phyloP scores from a whole-genome alignment of 2,329 filamentous ascomycete species.

The Diaporthe sp. region DNA sequence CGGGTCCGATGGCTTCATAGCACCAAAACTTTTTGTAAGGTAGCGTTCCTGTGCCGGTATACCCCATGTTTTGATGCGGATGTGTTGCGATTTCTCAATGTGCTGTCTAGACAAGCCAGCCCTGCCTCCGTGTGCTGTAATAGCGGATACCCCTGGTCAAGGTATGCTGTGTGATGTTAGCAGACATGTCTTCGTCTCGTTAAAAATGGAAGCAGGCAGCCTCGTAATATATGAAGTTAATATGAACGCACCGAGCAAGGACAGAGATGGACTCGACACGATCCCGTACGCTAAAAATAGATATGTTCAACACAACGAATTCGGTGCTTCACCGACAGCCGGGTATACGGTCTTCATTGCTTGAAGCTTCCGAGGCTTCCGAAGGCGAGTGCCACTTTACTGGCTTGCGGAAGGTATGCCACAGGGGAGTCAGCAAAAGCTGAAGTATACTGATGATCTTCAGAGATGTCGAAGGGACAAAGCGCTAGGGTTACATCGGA shows the following conservation, averaged over 20 bases:
- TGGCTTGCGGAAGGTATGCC: not conserved
- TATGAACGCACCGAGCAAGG: too few species aligned
- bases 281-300: not conserved
- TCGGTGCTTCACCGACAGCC: not conserved
- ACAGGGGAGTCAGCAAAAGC: not conserved
- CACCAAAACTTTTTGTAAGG: not conserved
- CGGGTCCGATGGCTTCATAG: not conserved
- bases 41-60: not conserved
- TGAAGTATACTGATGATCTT: not conserved
- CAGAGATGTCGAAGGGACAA: not conserved
- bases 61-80: not conserved
- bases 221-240: not conserved
- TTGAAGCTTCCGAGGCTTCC: constrained; percentile 5
- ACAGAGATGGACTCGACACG: not conserved
- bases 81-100: not conserved
- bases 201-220: not conserved
- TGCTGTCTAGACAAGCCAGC: not conserved
- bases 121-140: not conserved
- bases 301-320: not conserved
- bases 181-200: not conserved
- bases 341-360: not conserved
- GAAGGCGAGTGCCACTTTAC: not conserved
- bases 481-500: not conserved
- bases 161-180: not conserved
- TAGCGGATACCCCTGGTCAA: not conserved